Percentiles rank a stretch among this genome's conserved stretches.
Evolutionary conservation across 2,329 filamentous ascomycete species (phyloP).

Genomic region (Coniochaeta sp.): DNA sequence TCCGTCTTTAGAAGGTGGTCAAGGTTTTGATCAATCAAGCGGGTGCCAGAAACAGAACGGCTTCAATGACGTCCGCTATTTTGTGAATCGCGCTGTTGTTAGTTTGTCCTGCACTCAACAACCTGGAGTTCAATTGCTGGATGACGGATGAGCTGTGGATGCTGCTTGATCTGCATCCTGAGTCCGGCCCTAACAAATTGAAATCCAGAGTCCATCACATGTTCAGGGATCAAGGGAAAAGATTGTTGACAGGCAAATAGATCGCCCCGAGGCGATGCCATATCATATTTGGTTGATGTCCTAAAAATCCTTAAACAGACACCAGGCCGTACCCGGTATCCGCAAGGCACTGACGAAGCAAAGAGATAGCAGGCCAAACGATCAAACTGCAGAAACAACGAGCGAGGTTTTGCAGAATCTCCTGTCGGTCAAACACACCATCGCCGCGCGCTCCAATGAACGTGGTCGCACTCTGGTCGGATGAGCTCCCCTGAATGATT

Average conservation of each 20-base stretch:
- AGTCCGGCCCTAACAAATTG: no score
- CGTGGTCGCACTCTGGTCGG: conserved; percentile 16
- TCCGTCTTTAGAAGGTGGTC: no score
- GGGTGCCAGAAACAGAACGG: no score
- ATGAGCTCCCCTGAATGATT: conserved; percentile 16
- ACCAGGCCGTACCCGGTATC: background rate
- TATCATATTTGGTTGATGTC: background rate
- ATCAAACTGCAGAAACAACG: background rate
- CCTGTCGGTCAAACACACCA: background rate
- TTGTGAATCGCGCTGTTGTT: no score
- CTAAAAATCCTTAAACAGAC: background rate
- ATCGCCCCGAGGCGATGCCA: conserved; percentile 3
- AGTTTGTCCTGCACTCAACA: no score
- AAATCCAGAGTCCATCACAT: no score
- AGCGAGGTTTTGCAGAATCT: background rate
- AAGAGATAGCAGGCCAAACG: background rate
- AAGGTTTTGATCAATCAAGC: no score
- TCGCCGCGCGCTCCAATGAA: conserved; percentile 26
- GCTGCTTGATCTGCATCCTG: no score
- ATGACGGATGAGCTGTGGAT: no score
- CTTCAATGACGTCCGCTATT: no score
- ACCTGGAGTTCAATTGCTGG: no score
- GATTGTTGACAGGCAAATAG: background rate
- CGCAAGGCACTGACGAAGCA: background rate
- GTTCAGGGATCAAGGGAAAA: background rate